Evolutionary conservation across 2,329 filamentous ascomycete genomes (phyloP).

Genomic region (Microsporum audouinii): DNA sequence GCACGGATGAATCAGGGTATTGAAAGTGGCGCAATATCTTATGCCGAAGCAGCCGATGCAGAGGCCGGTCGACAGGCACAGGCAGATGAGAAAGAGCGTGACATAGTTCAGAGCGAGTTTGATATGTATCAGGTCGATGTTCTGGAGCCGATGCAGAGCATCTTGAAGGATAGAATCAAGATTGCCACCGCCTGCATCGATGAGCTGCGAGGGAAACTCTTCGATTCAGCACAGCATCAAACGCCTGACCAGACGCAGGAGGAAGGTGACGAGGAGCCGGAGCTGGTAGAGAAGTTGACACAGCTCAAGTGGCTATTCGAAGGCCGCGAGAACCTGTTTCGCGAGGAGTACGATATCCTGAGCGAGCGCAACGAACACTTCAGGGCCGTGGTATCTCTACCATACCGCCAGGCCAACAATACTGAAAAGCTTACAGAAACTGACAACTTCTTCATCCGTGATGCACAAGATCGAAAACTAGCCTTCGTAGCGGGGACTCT

Average conservation of each 20-base stretch:
- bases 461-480: conserved; percentile 59
- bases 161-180: conserved; percentile 63
- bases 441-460: conserved; percentile 68
- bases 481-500: conserved; percentile 61
- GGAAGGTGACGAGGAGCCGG: conserved; percentile 88
- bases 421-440: conserved; percentile 69
- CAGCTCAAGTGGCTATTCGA: conserved; percentile 96
- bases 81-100: conserved; percentile 60
- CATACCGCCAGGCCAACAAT: conserved; percentile 64
- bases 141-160: conserved; percentile 69
- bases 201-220: conserved; percentile 59
- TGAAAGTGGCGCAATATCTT: conserved; percentile 63
- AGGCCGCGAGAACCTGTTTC: conserved; percentile 74
- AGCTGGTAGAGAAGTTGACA: conserved; percentile 86
- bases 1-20: conserved; percentile 70
- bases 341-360: conserved; percentile 73
- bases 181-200: conserved; percentile 68
- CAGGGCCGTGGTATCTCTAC: conserved; percentile 67
- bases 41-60: conserved; percentile 69
- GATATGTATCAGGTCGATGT: conserved; percentile 74
- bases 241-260: conserved; percentile 79
- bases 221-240: conserved; percentile 55
- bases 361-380: conserved; percentile 79
- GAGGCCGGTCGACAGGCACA: conserved; percentile 61
- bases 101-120: conserved; percentile 67